These are phyloP conservation scores for Beta macrorhiza DNA, from an alignment of 179 eudicot genomes.

Conservation along the genomic window DNA sequence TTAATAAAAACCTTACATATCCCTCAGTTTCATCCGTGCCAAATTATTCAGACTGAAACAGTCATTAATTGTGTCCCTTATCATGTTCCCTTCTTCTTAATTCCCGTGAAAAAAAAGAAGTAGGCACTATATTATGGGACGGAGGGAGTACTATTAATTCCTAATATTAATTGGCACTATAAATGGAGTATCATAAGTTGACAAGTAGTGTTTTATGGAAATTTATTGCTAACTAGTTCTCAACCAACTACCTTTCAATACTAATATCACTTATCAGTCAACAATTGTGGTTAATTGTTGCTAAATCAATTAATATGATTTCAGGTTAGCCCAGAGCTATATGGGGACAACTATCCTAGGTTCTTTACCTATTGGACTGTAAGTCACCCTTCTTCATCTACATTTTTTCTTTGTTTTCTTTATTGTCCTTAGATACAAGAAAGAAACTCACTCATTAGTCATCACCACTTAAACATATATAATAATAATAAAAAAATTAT, in stretches of 20 bases:
- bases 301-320: constrained; percentile 20
- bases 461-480: not conserved
- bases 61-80: too few species aligned
- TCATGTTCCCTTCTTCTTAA: too few species aligned
- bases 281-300: not conserved
- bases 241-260: constrained; percentile 19
- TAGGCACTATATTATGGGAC: too few species aligned
- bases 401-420: not conserved
- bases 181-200: constrained; percentile 5
- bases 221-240: constrained; percentile 21
- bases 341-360: constrained; percentile 62
- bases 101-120: too few species aligned
- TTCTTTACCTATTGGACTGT: constrained; percentile 76
- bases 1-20: too few species aligned
- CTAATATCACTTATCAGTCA: constrained; percentile 2
- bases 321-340: constrained; percentile 69
- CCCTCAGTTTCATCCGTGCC: too few species aligned
- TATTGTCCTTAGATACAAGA: not conserved
- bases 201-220: not conserved
- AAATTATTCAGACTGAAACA: too few species aligned
- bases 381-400: constrained; percentile 19
- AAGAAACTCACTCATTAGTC: not conserved
- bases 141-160: not conserved
- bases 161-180: not conserved
- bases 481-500: too few species aligned